Evolutionary conservation across 306 rosid genomes (phyloP), one percentile per base, ranked within the genome.

Genomic region (Castanea sativa): DNA sequence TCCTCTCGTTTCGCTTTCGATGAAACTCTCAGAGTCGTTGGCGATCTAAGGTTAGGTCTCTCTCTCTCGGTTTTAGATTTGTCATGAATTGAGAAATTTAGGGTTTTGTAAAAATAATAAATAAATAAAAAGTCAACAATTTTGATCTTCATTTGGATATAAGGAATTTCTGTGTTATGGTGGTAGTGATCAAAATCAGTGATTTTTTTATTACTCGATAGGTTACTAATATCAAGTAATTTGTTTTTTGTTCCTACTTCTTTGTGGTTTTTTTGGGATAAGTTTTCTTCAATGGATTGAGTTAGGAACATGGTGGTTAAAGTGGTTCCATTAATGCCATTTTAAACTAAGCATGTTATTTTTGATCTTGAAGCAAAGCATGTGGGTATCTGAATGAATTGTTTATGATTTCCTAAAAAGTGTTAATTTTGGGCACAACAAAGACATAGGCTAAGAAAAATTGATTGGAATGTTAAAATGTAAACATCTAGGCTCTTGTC

Each of bases 21-120:
- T 68, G 29, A 32, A 69, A 19, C 33, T 41, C 15, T 4, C n/a
- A 19, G 58, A 38, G 49, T 51, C 57, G 69, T 1, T 53, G 23
- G 21, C 27, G 45, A 73, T 58, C 81, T 81, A 43, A 80, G 85
- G 83, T 80, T 80, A 69, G 58, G 71, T 78, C 73, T 65, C 65
- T 70, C 32, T n/a, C 15, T 56, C 53, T 18, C 29, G 20, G 9
- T 65, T 27, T 65, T 27, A 65, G 74, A 53, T 55, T 20, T 4
- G 73, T 27, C 73, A 8, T 21, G 71, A 15, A 11, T 7, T 20
- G 23, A 25, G 18, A 10, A 52, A 52, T 29, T 18, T 72, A 72
- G 60, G 43, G 41, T 72, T 79, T 68, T 56, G 25, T 2, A 68
- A 5, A 16, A 68, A 10, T 33, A 35, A 33, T 16, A 35, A 68